A percentile compares a stretch with the other conserved stretches of the same genome.
Conservation (phyloP, 495 filamentous ascomycete species). For the Achaetomiella virescens region DNA sequence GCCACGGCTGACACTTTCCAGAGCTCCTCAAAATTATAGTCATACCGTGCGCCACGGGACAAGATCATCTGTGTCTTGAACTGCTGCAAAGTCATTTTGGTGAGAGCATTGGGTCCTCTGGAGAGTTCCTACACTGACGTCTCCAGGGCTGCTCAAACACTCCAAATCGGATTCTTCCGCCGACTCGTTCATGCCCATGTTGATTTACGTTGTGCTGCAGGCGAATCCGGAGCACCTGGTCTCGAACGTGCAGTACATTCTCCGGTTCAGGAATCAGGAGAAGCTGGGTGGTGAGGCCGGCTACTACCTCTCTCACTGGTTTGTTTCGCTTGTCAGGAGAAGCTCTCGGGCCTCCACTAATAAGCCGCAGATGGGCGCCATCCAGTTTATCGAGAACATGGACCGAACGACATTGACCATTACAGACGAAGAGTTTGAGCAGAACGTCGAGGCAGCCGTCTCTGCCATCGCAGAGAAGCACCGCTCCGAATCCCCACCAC, state of each 20-base stretch:
- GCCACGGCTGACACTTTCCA: conserved; percentile 33
- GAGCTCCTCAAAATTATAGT: conserved; percentile 93
- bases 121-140: conserved; percentile 14
- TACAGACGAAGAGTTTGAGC: conserved; percentile 89
- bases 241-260: conserved; percentile 96
- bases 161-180: conserved; percentile 90
- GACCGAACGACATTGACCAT: conserved; percentile 92
- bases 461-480: conserved; percentile 93
- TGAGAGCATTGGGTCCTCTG: conserved; percentile 29
- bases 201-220: conserved; percentile 93
- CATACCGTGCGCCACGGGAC: conserved; percentile 89
- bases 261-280: conserved; percentile 94
- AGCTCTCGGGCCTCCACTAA: conserved; percentile 8
- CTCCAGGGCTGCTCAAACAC: conserved; percentile 76
- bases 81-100: conserved; percentile 99
- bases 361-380: conserved; percentile 71
- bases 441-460: conserved; percentile 89
- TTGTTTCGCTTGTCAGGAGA: conserved; percentile 20
- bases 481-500: conserved; percentile 42
- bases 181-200: conserved; percentile 88
- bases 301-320: conserved; percentile 98
- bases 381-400: conserved; percentile 94
- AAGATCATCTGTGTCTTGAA: conserved; percentile 98
- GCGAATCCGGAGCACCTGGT: conserved; percentile 93
- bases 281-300: conserved; percentile 94